These are phyloP conservation scores for Wickerhamiella azyma DNA, from an alignment of 805 yeast genomes.

Conservation along the genomic window DNA sequence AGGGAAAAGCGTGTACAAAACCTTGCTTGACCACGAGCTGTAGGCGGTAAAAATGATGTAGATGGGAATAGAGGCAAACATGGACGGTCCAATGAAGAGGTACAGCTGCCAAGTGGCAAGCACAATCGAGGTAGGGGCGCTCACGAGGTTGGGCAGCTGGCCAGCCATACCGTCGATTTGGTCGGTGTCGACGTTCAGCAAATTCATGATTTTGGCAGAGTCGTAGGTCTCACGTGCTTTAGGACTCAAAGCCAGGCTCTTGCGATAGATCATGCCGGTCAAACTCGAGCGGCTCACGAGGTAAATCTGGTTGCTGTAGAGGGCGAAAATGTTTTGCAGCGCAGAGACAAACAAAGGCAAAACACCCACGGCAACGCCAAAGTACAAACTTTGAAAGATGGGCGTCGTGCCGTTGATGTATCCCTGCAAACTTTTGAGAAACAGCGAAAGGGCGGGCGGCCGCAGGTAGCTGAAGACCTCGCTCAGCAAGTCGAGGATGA, in stretches of 20 bases:
- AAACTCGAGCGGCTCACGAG: conserved; percentile 29
- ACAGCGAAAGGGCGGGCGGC: conserved; percentile 15
- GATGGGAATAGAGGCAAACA: conserved; percentile 80
- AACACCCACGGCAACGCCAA: conserved; percentile 14
- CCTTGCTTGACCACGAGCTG: conserved; percentile 50
- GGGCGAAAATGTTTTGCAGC: conserved; percentile 11
- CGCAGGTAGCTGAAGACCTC: conserved; percentile 11
- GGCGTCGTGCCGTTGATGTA: conserved; percentile 11
- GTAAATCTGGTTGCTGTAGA: conserved; percentile 12
- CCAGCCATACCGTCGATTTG: conserved; percentile 69
- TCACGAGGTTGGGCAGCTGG: conserved; percentile 65
- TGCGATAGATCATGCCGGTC: conserved; percentile 51
- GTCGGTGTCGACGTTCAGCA: conserved; percentile 87
- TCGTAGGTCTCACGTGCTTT: conserved; percentile 50
- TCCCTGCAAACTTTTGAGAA: conserved; percentile 13
- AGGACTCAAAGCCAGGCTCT: conserved; percentile 53
- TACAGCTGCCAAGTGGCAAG: conserved; percentile 63
- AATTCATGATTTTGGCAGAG: conserved; percentile 84
- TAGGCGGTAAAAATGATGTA: conserved; percentile 65
- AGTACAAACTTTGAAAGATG: conserved; percentile 15
- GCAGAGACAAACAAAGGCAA: conserved; percentile 15
- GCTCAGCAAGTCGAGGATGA: conserved; percentile 8
- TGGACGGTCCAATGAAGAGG: conserved; percentile 61
- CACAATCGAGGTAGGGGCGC: conserved; percentile 76
- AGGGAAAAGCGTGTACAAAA: conserved; percentile 50